phyloP scores from a whole-genome alignment of 768 basidiomycete genomes.

The Xanthoconium purpureum region DNA sequence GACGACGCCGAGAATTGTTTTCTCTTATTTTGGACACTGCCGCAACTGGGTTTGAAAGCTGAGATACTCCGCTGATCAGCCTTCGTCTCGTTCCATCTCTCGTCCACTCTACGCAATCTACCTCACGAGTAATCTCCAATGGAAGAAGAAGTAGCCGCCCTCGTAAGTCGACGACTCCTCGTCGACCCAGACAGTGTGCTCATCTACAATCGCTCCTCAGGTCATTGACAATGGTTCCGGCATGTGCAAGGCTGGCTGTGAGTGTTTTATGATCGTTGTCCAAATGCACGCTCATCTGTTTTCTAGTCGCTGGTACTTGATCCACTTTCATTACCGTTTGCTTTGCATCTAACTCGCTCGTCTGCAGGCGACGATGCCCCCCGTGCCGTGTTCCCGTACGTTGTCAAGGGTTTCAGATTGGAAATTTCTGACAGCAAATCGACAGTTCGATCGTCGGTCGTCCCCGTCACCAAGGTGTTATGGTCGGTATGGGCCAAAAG shows the following conservation, averaged over 20 bases:
- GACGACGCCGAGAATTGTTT: conserved; percentile 15
- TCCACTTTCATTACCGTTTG: not conserved
- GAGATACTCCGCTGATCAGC: conserved; percentile 23
- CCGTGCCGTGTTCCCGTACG: conserved; percentile 94
- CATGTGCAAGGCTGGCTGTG: conserved; percentile 99
- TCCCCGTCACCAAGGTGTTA: conserved; percentile 91
- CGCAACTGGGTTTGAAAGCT: conserved; percentile 20
- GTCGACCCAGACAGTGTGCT: not conserved
- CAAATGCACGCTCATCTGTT: conserved; percentile 19
- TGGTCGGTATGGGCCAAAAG: conserved; percentile 97
- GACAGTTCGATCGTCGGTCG: conserved; percentile 88
- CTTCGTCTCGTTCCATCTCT: conserved; percentile 17
- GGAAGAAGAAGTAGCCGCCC: conserved; percentile 66
- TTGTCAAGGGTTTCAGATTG: conserved; percentile 20
- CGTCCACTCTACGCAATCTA: conserved; percentile 19
- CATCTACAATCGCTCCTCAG: conserved; percentile 33
- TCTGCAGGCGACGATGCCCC: conserved; percentile 80
- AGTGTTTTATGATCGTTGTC: conserved; percentile 34
- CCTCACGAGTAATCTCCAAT: conserved; percentile 35
- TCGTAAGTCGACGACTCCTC: conserved; percentile 31
- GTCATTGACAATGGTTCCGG: conserved; percentile 95
- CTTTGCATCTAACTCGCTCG: conserved; percentile 5
- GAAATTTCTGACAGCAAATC: conserved; percentile 11
- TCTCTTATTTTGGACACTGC: conserved; percentile 14
- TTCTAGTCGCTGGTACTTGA: conserved; percentile 59